Conservation (phyloP, 805 yeast genomes). For the Metschnikowia cubensis region DNA sequence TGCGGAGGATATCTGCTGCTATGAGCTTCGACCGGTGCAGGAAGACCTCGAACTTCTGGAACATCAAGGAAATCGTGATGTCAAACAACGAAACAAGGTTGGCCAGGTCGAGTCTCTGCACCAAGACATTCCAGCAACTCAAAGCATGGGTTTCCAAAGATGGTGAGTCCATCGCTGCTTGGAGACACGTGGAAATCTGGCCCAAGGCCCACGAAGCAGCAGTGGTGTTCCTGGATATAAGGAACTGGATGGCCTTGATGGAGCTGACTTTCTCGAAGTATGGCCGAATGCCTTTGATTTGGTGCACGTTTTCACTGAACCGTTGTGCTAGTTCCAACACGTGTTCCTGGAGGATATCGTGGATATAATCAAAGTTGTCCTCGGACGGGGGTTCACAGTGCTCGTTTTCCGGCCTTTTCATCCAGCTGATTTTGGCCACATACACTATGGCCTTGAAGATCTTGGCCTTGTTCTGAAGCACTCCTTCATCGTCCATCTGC, state of each 20-base stretch:
- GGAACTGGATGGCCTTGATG: slow-evolving; percentile 66
- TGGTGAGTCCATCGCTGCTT: slow-evolving; percentile 64
- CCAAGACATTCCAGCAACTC: slow-evolving; percentile 62
- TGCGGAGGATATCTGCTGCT: slow-evolving; percentile 50
- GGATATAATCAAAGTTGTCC: slow-evolving; percentile 23
- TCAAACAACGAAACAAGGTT: slow-evolving; percentile 67
- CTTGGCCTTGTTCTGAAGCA: slow-evolving; percentile 28
- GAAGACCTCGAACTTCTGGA: slow-evolving; percentile 62
- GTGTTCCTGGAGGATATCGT: slow-evolving; percentile 44
- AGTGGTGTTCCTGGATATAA: slow-evolving; percentile 55
- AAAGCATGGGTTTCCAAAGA: slow-evolving; percentile 61
- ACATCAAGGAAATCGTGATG: slow-evolving; percentile 65
- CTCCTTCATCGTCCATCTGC: slow-evolving; percentile 27
- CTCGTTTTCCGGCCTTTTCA: slow-evolving; percentile 10
- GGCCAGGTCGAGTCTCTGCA: slow-evolving; percentile 50
- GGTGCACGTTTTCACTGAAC: slow-evolving; percentile 76
- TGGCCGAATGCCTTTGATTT: slow-evolving; percentile 66
- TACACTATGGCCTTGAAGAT: slow-evolving; percentile 43
- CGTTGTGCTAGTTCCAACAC: slow-evolving; percentile 73
- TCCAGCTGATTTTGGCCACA: slow-evolving; percentile 28
- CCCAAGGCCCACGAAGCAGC: slow-evolving; percentile 60
- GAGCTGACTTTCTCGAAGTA: slow-evolving; percentile 68
- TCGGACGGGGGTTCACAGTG: slow-evolving; percentile 10
- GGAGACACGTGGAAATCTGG: slow-evolving; percentile 82
- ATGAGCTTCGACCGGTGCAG: slow-evolving; percentile 43